Evolutionary conservation across 495 filamentous ascomycete genomes (phyloP), one percentile per base, ranked within the genome.

Genomic region (Symbiotaphrina buchneri): DNA sequence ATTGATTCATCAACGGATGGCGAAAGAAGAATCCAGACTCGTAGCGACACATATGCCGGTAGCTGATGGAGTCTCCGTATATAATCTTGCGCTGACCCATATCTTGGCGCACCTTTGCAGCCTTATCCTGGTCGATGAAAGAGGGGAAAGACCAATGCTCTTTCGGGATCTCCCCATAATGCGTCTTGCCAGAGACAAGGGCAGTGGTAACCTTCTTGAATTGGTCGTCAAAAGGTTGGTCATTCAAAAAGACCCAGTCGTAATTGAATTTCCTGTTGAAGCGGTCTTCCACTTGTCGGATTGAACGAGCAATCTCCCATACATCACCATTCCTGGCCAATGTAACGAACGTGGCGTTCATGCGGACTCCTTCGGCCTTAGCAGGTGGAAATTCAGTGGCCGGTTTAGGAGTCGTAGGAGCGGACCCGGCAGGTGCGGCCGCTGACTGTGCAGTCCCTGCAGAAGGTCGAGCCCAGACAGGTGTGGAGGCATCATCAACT

Each of bases 221-320:
- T 7, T 68, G 65, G 1, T 78, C 73, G 41, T 92, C 77, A 42
- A 97, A 97, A 1, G 80, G 75, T 46, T 81, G 65, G 47, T 97
- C 87, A 50, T 97, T 97, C 39, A 97, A 52, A 58, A 97, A 97
- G 18, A 97, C 90, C 87, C 87, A 97, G 46, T 95, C 87, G 51
- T 97, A 97, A 56, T 94, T 73, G 52, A 74, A 95, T 30, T 82
- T 74, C 40, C 70, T 66, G 53, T 97, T 97, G 69, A 97, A 95
- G 39, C 87, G 75, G 47, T 97, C 87, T 54, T 97, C 87, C 21
- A 97, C 70, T 39, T 85, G 73, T 15, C 87, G 80, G 45, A 97
- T 97, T 5, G 81, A 90, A 43, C 76, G 71, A 16, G 82, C 75
- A 42, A 97, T 93, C 19, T 95, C 87, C 90, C 90, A 97, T 24